Base-by-base conservation (phyloP, 257 asterid genomes). In the Ligustrum vulgare region DNA sequence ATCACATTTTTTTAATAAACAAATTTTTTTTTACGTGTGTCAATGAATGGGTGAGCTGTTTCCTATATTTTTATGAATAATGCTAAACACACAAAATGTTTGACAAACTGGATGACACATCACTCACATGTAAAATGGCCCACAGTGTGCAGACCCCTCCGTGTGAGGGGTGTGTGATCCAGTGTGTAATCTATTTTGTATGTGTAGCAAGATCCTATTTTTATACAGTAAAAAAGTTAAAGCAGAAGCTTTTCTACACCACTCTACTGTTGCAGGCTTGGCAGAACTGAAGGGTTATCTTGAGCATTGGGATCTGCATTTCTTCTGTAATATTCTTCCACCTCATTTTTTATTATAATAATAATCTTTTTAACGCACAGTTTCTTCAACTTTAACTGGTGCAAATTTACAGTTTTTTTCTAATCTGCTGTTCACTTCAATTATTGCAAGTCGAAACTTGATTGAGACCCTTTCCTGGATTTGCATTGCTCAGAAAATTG, bases 351-450 rank as follows among this genome's bases (percentile, higher is more conserved):
- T 8, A 60, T 10, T 73, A 70, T 65, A 25, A 60, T 35, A 7
- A 37, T 75, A 41, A 11, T 6, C 28, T 22, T 58, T 49, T 39
- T 23, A 72, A 79, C 62, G 23, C 25, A 18, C 39, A 62, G 54
- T 35, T 34, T 36, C 67, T 77, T 47, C 71, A 28, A 11, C 18
- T 6, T 54, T n/a, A 54, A 20, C 64, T n/a, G 31, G 64, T 54
- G 8, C 11, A 54, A 20, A 0, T 20, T 20, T 54, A 54, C 63
- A 5, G 31, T 54, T 1, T 20, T 20, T 36, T 9, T 20, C 10
- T 20, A 22, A 41, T 73, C 74, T 84, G 70, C 74, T 79, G 60
- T 39, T 34, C 67, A 76, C 72, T 78, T 81, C 85, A 81, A 84
- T 78, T 41, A 81, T 73, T 75, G 80, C 58, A 20, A 73, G 69